phyloP scores from a whole-genome alignment of 2,329 filamentous ascomycete genomes.

The Xylaria sp. region DNA sequence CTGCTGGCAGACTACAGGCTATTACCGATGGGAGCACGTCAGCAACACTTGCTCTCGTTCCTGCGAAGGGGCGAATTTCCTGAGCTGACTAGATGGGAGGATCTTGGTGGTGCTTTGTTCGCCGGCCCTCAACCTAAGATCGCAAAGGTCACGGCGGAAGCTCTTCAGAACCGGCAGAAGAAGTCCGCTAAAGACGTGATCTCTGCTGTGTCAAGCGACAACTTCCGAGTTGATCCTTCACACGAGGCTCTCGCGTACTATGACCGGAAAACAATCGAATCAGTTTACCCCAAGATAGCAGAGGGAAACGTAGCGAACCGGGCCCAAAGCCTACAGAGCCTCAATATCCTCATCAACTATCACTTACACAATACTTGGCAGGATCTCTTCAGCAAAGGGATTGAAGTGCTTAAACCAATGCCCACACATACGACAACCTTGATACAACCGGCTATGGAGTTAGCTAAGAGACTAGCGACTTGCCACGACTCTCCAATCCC shows the following conservation, averaged over 20 bases:
- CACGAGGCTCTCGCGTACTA: constrained; percentile 83
- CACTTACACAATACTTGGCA: constrained; percentile 91
- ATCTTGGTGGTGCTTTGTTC: constrained; percentile 77
- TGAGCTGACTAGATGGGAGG: constrained; percentile 77
- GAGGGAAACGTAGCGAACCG: constrained; percentile 68
- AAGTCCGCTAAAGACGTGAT: constrained; percentile 71
- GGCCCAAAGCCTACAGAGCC: constrained; percentile 69
- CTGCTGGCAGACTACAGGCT: constrained; percentile 82
- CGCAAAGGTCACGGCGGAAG: constrained; percentile 69
- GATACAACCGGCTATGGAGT: constrained; percentile 73
- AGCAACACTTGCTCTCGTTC: constrained; percentile 77
- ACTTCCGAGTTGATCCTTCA: constrained; percentile 72
- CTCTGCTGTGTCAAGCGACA: constrained; percentile 66
- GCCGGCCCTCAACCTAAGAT: constrained; percentile 75
- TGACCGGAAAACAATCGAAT: constrained; percentile 68
- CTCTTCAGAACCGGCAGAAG: constrained; percentile 65
- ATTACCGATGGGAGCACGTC: constrained; percentile 82
- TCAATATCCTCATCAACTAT: constrained; percentile 81
- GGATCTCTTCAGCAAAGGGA: constrained; percentile 78
- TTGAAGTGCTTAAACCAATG: constrained; percentile 83
- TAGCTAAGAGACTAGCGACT: constrained; percentile 79
- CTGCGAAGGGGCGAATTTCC: constrained; percentile 82
- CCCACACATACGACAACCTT: constrained; percentile 79
- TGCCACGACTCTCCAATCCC: constrained; percentile 81
- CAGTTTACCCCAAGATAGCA: constrained; percentile 74